These are phyloP conservation scores for Thraustotheca clavata DNA, from an alignment of 352 stramenopile genomes.

Conservation along the genomic window DNA sequence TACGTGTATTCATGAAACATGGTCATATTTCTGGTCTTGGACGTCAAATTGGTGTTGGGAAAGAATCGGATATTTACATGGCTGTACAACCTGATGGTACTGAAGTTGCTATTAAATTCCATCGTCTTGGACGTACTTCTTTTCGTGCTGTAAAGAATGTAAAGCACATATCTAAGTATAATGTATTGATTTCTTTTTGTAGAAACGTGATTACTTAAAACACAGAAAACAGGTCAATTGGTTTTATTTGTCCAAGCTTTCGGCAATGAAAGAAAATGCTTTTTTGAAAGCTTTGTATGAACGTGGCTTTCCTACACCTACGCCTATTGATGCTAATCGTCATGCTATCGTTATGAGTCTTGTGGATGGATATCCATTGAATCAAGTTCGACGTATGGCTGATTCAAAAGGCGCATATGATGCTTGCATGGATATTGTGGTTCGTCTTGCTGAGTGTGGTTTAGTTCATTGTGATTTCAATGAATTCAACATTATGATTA, in stretches of 20 bases:
- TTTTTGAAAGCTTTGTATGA: conserved; percentile 98
- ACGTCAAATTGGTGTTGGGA: conserved; percentile 96
- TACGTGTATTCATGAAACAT: conserved; percentile 92
- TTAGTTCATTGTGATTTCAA: conserved; percentile 99
- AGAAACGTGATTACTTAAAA: conserved; percentile 99
- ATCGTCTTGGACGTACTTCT: conserved; percentile 97
- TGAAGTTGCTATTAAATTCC: conserved; percentile 98
- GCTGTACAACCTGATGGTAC: conserved; percentile 90
- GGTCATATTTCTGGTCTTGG: conserved; percentile 88
- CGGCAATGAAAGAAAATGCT: conserved; percentile 97
- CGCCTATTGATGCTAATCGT: conserved; percentile 96
- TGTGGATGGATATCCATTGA: conserved; percentile 92
- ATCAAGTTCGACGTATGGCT: conserved; percentile 89
- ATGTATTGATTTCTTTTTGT: neutral
- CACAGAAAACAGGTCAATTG: conserved; percentile 93
- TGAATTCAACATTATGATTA: conserved; percentile 99
- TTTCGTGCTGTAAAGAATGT: conserved; percentile 94
- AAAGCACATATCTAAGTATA: conserved; percentile 11
- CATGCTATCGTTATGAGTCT: conserved; percentile 97
- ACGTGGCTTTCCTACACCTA: conserved; percentile 96
- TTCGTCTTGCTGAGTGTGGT: conserved; percentile 93
- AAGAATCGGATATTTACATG: conserved; percentile 99
- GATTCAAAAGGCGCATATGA: conserved; percentile 95
- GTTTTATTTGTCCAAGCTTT: conserved; percentile 99
- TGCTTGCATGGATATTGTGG: conserved; percentile 92